These are phyloP conservation scores for Tulasnella sp. DNA, from an alignment of 768 basidiomycete species.

Conservation along the genomic window DNA sequence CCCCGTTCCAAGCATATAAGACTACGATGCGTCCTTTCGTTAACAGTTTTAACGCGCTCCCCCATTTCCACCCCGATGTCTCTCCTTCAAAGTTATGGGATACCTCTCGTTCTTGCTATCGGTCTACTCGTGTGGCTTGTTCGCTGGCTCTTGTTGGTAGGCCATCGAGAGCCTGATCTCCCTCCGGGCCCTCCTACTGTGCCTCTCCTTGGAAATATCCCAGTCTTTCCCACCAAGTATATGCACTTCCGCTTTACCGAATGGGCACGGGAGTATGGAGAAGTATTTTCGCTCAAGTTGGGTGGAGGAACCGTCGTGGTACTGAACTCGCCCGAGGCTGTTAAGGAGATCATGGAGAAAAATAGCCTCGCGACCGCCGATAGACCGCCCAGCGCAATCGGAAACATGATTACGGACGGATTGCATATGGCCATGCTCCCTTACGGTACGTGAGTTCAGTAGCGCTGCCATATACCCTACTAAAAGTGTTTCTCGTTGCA, in stretches of 20 bases:
- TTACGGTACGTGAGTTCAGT: too few relatives aligned
- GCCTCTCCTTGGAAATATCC: slow-evolving; percentile 23
- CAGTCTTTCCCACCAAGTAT: slow-evolving; percentile 19
- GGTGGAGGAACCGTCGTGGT: slow-evolving; percentile 22
- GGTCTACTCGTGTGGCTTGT: too few relatives aligned
- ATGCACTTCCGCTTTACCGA: slow-evolving; percentile 23
- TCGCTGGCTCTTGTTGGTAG: too few relatives aligned
- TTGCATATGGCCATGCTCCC: too few relatives aligned
- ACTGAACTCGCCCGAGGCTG: slow-evolving; percentile 20
- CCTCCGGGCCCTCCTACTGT: slow-evolving; percentile 24
- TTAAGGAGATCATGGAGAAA: slow-evolving; percentile 25
- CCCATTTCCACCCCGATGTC: too few relatives aligned
- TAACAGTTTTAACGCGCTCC: too few relatives aligned
- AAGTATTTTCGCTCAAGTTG: slow-evolving; percentile 22
- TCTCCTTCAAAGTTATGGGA: too few relatives aligned
- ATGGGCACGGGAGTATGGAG: slow-evolving; percentile 24
- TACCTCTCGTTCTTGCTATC: too few relatives aligned
- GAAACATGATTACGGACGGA: slow-evolving; percentile 23
- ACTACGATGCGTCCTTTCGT: too few relatives aligned
- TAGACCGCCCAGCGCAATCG: slow-evolving; percentile 18
- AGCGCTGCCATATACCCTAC: too few relatives aligned
- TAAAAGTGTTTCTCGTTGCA: too few relatives aligned
- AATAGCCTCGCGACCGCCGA: slow-evolving; percentile 14
- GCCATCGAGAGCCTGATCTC: slow-evolving; percentile 20
- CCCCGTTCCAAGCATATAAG: too few relatives aligned